Evolutionary conservation across 768 basidiomycete genomes (phyloP), one percentile per base, ranked within the genome.

Genomic region (Tulasnella sp.): DNA sequence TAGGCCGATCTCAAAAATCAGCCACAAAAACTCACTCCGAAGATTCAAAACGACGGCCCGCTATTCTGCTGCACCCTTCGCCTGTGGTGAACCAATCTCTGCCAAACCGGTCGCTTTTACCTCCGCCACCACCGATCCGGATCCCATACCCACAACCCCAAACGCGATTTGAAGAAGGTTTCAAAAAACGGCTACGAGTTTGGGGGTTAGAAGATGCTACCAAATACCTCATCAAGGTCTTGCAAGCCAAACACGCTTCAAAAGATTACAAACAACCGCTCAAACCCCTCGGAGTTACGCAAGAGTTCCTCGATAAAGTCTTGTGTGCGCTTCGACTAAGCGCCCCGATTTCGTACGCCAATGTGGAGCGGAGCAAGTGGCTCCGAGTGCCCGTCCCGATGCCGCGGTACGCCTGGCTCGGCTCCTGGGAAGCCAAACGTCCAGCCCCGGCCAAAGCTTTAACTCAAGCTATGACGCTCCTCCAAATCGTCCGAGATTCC

Each of bases 91-190:
- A 64, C 4, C 25, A 25, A 2, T 64, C 58, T 34, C 29, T 14
- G 4, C 58, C 58, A 1, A 64, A 34, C 31, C 31, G 29, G 58
- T 3, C 11, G 36, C 80, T 81, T 79, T 88, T 86, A 25, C 7
- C 58, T 34, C 31, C 58, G 4, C 58, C 6, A 25, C 42, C 9
- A 8, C 29, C 29, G 29, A n/a, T 64, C 29, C 58, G 31, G 31
- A 64, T 64, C 25, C 58, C 58, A 15, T 64, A 29, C 15, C 58
- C 58, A 34, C 58, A 64, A 25, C 58, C 58, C 22, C 58, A 64
- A 64, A 64, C 58, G 22, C 58, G 58, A 11, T 64, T 64, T 25
- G 58, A 64, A 64, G 58, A 64, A 34, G 58, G 58, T 25, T 64
- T 64, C 12, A 64, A 17, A 8, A 64, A 34, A 34, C 58, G 58